Percentiles rank a stretch among this genome's conserved stretches.
Conservation (phyloP, 768 basidiomycete species). For the Hygrophorus pudorinus region DNA sequence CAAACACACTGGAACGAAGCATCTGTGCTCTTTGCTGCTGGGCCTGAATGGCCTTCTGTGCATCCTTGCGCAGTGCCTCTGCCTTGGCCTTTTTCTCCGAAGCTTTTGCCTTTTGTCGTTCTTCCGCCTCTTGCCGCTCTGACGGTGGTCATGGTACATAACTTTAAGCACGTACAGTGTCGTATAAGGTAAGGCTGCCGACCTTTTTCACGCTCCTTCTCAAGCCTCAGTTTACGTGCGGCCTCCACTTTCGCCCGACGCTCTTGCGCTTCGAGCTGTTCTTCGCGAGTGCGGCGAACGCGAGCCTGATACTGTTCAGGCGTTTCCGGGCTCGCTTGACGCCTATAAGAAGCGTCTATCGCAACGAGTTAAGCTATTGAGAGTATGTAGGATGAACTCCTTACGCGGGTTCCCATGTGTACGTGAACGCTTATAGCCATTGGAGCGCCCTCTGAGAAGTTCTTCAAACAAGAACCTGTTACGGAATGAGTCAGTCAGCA, state of each 20-base stretch:
- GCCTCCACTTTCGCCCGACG: constrained; percentile 42
- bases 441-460: constrained; percentile 27
- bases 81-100: constrained; percentile 48
- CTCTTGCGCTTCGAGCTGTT: constrained; percentile 43
- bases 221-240: constrained; percentile 34
- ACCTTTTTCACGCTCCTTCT: constrained; percentile 45
- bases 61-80: constrained; percentile 35
- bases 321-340: constrained; percentile 28
- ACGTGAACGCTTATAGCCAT: constrained; percentile 6
- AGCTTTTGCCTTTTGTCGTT: constrained; percentile 45
- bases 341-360: not conserved
- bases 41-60: constrained; percentile 36
- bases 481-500: constrained; percentile 5
- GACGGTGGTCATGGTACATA: constrained; percentile 9
- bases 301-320: constrained; percentile 45
- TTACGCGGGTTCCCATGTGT: constrained; percentile 19
- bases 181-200: constrained; percentile 7
- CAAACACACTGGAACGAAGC: constrained; percentile 52
- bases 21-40: constrained; percentile 42
- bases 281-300: constrained; percentile 37
- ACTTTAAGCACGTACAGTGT: not conserved
- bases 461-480: constrained; percentile 41
- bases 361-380: not conserved
- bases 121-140: constrained; percentile 49
- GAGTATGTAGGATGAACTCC: constrained; percentile 9